Evolutionary conservation across 306 rosid species (phyloP), one percentile per base, ranked within the genome.

Genomic region (Elaeagnus macrophylla): DNA sequence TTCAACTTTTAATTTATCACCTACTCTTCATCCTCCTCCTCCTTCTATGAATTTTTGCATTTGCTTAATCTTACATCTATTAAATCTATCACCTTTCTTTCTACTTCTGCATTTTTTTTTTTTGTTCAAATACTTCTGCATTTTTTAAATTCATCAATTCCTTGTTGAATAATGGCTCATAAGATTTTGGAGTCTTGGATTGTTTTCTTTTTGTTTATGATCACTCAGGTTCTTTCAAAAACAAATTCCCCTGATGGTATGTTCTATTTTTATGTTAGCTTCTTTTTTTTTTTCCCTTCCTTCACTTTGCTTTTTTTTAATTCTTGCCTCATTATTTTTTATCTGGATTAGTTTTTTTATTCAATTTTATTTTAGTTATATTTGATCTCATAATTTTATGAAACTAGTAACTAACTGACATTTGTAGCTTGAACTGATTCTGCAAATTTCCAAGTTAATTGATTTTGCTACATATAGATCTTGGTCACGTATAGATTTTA

Each of bases 141-240:
- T 60, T 59, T 11, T 19, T 37, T 37, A 9, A 10, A 42, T n/a
- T 18, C 46, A 36, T 14, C 40, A 41, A 44, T 20, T 67, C 51
- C 72, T 67, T 54, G 67, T 55, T 42, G 46, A 60, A 36, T 6
- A 36, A 72, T 68, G 84, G 61, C 51, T 72, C 75, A 74, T 81
- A 72, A 65, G 70, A 63, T 77, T 67, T 51, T 69, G 48, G 65
- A 77, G 73, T 72, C 79, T 74, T 85, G 82, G 89, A 57, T 73
- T 70, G 62, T 77, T 64, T 55, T 75, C 48, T 77, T 64, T 37
- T 84, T 70, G 53, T 61, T 77, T 58, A 65, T 70, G 41, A 58
- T 69, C 71, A 37, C 67, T 18, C 10, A 47, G 19, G 72, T 69
- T 17, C 59, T 60, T 56, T 75, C 68, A 7, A 75, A 69, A 56